Evolutionary conservation across 2,329 filamentous ascomycete genomes (phyloP).

Genomic region (Scedosporium minutisporum): DNA sequence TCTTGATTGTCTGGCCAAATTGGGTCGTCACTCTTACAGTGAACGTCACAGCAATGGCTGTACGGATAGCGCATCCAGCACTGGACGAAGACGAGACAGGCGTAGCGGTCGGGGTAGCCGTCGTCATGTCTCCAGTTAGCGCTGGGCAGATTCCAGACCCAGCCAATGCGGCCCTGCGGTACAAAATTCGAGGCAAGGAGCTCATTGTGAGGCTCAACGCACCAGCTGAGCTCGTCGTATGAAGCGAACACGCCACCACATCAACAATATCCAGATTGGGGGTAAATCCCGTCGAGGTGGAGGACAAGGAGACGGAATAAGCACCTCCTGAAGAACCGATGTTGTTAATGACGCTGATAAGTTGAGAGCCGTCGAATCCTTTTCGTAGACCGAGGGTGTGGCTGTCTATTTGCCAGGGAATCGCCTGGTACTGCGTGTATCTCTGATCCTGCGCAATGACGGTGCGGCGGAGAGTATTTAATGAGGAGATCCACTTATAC

Average conservation of each 20-base stretch:
- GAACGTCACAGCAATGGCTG: slow-evolving; percentile 29
- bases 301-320: slow-evolving; percentile 8
- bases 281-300: slow-evolving; percentile 8
- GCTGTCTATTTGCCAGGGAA: slow-evolving; percentile 9
- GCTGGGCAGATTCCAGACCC: slow-evolving; percentile 7
- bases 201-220: slow-evolving; percentile 8
- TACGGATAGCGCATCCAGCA: neutral
- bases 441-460: slow-evolving; percentile 8
- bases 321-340: slow-evolving; percentile 8
- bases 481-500: slow-evolving; percentile 8
- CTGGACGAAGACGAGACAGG: neutral
- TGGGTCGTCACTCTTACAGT: slow-evolving; percentile 30
- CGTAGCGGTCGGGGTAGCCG: neutral
- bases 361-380: slow-evolving; percentile 8
- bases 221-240: slow-evolving; percentile 8
- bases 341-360: slow-evolving; percentile 10
- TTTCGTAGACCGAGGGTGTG: slow-evolving; percentile 10
- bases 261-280: slow-evolving; percentile 9
- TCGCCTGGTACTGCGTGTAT: slow-evolving; percentile 9
- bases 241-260: slow-evolving; percentile 7
- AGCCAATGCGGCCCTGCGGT: slow-evolving; percentile 7
- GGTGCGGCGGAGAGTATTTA: slow-evolving; percentile 8
- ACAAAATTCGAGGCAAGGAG: slow-evolving; percentile 10
- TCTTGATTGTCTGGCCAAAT: slow-evolving; percentile 41
- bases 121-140: neutral